Base-by-base conservation (phyloP, 345 rosid species). In the Acer saccharum region DNA sequence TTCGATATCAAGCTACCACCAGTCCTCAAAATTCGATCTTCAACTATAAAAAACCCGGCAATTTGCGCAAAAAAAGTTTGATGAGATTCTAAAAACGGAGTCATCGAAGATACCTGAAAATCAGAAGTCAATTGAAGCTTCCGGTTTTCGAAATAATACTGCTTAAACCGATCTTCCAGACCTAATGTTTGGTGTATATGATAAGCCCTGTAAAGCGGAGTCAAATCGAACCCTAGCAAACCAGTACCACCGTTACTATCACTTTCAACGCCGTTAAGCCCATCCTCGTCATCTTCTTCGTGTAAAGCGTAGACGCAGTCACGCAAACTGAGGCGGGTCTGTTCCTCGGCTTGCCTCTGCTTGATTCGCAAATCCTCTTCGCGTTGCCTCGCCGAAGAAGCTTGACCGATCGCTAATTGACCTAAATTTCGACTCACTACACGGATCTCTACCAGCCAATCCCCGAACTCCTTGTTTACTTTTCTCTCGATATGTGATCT, bases 371-470 rank as follows among this genome's bases (percentile, higher is more conserved):
- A 90, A 63, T 96, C 99, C 81, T 96, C 99, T 74, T 96, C 98
- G 2, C 97, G 88, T 82, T 94, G 98, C 79, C 99, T 85, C 16
- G 94, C 95, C 0, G 97, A 88, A 0, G 97, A 94, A 48, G 99
- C 99, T 80, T 96, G 97, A 29, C 99, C 99, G 29, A 96, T 96
- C 12, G 97, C 99, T 79, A 94, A 79, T 76, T 96, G 98, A 10
- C 99, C 99, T 41, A 92, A 78, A 81, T 96, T 94, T 64, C 98
- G 84, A 84, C 99, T 87, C 67, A 91, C 98, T 4, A 90, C 97
- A 25, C 99, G 95, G 85, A 96, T 94, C 89, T 92, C 99, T 23
- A 96, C 99, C 21, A 96, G 85, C 99, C 99, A 96, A 83, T 96
- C 94, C 1, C 97, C 92, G 18, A 96, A 90, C 75, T 94, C 98